These are phyloP conservation scores for Endotrypanum monterogeii DNA, from an alignment of 208 protist genomes.

Conservation along the genomic window DNA sequence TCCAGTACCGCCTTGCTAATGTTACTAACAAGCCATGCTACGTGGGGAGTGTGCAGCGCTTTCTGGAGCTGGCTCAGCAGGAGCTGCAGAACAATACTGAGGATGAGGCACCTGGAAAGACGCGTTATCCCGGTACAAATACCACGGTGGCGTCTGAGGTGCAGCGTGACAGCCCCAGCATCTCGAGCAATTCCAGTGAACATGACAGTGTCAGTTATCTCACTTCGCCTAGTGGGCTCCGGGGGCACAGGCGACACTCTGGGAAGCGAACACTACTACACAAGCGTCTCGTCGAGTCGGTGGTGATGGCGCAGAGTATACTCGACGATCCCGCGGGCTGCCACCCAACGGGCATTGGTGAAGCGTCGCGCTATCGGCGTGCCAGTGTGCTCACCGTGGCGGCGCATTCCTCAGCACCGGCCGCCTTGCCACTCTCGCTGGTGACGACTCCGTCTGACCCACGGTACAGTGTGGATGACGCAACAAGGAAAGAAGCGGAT, in stretches of 20 bases:
- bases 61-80: conserved; percentile 45
- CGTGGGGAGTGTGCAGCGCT: conserved; percentile 48
- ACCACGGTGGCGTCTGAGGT: background rate
- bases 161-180: background rate
- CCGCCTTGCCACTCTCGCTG: background rate
- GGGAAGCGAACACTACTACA: conserved; percentile 9
- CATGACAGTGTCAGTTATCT: background rate
- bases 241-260: conserved; percentile 8
- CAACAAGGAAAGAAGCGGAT: background rate
- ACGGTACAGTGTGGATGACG: background rate
- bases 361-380: background rate
- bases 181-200: conserved; percentile 7
- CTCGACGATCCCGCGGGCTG: conserved; percentile 17
- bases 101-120: background rate
- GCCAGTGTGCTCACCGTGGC: background rate
- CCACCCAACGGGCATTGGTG: conserved; percentile 6
- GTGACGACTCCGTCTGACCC: background rate
- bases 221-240: conserved; percentile 2
- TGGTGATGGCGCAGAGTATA: conserved; percentile 27
- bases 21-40: conserved; percentile 48
- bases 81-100: conserved; percentile 30
- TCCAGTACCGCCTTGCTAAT: conserved; percentile 48
- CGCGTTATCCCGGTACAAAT: background rate
- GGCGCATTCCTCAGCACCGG: background rate
- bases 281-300: conserved; percentile 25